Conservation (phyloP, 2,329 filamentous ascomycete genomes). For the Aspergillus sp. region DNA sequence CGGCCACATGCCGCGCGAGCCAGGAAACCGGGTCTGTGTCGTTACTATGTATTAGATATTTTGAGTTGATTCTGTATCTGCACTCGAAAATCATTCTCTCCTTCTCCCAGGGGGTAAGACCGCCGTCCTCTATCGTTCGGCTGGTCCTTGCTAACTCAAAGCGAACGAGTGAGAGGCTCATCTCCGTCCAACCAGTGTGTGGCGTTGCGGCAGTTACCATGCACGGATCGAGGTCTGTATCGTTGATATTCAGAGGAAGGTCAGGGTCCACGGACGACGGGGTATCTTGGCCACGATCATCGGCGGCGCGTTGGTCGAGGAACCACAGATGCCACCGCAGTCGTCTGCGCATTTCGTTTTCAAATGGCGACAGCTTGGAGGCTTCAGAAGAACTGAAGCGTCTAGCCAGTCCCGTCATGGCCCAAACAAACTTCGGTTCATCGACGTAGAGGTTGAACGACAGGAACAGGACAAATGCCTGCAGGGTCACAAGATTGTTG, state of each 20-base stretch:
- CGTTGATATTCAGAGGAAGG: slow-evolving; percentile 36
- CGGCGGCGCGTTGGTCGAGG: slow-evolving; percentile 31
- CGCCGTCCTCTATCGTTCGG: slow-evolving; percentile 6
- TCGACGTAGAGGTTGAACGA: slow-evolving; percentile 28
- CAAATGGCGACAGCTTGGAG: slow-evolving; percentile 27
- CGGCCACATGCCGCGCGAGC: slow-evolving; percentile 55
- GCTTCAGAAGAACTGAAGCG: slow-evolving; percentile 32
- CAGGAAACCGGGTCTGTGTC: slow-evolving; percentile 46
- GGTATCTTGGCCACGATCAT: slow-evolving; percentile 29
- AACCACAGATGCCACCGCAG: slow-evolving; percentile 19
- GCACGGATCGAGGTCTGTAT: slow-evolving; percentile 33
- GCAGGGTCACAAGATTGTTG: slow-evolving; percentile 48
- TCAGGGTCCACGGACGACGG: slow-evolving; percentile 19
- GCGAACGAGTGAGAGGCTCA: slow-evolving; percentile 35
- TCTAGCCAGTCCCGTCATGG: slow-evolving; percentile 18
- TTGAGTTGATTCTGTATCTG: slow-evolving; percentile 39
- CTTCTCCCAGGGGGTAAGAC: slow-evolving; percentile 14
- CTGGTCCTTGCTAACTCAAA: slow-evolving; percentile 37
- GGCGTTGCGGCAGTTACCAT: slow-evolving; percentile 34
- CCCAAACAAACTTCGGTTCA: slow-evolving; percentile 15
- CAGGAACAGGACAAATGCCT: slow-evolving; percentile 51
- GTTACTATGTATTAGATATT: slow-evolving; percentile 39
- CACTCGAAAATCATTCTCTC: slow-evolving; percentile 36
- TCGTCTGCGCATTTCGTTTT: slow-evolving; percentile 32
- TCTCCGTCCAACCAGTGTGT: slow-evolving; percentile 40